Evolutionary conservation across 1,139 yeast species (phyloP).

Genomic region (Geotrichum australiense): DNA sequence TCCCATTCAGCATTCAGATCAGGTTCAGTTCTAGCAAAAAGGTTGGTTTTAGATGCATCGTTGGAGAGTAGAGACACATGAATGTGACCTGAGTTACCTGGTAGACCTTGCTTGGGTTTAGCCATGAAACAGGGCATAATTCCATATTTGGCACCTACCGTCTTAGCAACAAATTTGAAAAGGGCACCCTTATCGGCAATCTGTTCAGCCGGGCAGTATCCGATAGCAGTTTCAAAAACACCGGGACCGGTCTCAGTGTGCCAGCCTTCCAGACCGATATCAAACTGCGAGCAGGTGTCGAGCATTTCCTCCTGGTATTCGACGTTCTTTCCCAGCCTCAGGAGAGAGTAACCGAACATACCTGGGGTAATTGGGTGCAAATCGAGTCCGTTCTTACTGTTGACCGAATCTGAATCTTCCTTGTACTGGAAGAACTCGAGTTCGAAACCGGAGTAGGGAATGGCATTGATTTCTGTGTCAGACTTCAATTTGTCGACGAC

Average conservation of each 20-base stretch:
- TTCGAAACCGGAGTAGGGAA: conserved; percentile 34
- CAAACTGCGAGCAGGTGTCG: conserved; percentile 25
- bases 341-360: conserved; percentile 36
- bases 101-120: conserved; percentile 34
- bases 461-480: conserved; percentile 17
- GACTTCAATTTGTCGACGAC: conserved; percentile 22
- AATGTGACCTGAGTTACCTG: conserved; percentile 37
- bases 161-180: conserved; percentile 33
- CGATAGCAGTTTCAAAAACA: conserved; percentile 36
- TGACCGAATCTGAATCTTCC: conserved; percentile 29
- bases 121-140: conserved; percentile 38
- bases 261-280: conserved; percentile 34
- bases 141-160: conserved; percentile 29
- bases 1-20: conserved; percentile 30
- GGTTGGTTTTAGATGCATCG: conserved; percentile 27
- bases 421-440: conserved; percentile 34
- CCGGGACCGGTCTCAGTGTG: conserved; percentile 39
- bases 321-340: conserved; percentile 30
- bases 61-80: conserved; percentile 30
- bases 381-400: conserved; percentile 27
- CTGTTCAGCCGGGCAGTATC: conserved; percentile 28
- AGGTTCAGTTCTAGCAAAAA: conserved; percentile 28
- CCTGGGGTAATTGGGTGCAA: conserved; percentile 33
- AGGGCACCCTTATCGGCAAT: conserved; percentile 34
- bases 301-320: conserved; percentile 31